phyloP scores from a whole-genome alignment of 2,329 filamentous ascomycete species.

The Ambrosiella beaveri region DNA sequence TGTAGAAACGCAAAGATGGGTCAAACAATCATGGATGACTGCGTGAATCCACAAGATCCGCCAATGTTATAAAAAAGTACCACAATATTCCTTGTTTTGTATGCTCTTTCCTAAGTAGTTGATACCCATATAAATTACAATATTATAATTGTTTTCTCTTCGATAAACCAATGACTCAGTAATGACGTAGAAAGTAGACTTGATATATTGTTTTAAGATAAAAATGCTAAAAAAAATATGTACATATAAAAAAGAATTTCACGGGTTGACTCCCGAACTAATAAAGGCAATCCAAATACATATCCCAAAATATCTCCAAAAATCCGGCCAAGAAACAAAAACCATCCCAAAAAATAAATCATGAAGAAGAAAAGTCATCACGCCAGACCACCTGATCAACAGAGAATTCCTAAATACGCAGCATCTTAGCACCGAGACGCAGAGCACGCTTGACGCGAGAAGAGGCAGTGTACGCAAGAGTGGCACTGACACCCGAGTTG shows the following conservation, averaged over 20 bases:
- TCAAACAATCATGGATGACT: neutral
- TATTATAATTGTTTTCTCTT: neutral
- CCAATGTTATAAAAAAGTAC: too few relatives aligned
- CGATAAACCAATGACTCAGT: neutral
- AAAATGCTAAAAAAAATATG: neutral
- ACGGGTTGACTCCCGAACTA: neutral
- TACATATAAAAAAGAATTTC: neutral
- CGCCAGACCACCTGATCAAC: neutral
- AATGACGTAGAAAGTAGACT: neutral
- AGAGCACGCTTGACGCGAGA: slow-evolving; percentile 13
- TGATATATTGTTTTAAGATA: neutral
- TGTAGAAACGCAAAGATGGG: neutral
- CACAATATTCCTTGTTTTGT: neutral
- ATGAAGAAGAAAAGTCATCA: neutral
- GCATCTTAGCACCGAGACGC: slow-evolving; percentile 14
- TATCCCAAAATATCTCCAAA: neutral
- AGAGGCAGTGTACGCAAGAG: slow-evolving; percentile 12
- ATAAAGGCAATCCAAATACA: slow-evolving; percentile 2
- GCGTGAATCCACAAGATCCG: too few relatives aligned
- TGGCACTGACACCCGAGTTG: slow-evolving; percentile 22
- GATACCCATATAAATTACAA: neutral
- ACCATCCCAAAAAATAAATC: neutral
- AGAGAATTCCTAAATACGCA: slow-evolving; percentile 8
- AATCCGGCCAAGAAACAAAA: neutral
- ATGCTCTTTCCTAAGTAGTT: neutral